Evolutionary conservation across 768 basidiomycete species (phyloP).

Genomic region (Phlebiopsis gigantea): DNA sequence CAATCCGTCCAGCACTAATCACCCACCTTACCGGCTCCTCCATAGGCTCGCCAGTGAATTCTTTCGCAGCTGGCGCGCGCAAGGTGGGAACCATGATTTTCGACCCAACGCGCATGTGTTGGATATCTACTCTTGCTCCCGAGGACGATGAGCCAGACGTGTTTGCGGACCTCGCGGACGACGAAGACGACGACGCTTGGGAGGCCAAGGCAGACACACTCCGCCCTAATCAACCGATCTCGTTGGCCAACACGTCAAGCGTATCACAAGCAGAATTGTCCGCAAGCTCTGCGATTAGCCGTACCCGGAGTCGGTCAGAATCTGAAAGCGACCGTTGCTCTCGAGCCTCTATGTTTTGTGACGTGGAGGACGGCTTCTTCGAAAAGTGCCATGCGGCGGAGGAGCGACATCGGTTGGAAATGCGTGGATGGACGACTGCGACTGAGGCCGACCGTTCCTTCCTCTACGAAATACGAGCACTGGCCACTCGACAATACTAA

Average conservation of each 20-base stretch:
- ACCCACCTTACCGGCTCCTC: constrained; percentile 90
- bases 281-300: constrained; percentile 49
- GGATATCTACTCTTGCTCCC: constrained; percentile 80
- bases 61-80: constrained; percentile 72
- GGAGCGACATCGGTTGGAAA: constrained; percentile 76
- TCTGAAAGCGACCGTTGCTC: constrained; percentile 78
- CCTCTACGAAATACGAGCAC: constrained; percentile 77
- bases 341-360: constrained; percentile 71
- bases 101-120: constrained; percentile 91
- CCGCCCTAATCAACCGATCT: constrained; percentile 45
- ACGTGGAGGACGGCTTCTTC: constrained; percentile 72
- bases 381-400: constrained; percentile 72
- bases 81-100: constrained; percentile 99
- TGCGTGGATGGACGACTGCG: constrained; percentile 65
- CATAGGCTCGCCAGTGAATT: constrained; percentile 70
- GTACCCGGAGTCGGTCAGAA: constrained; percentile 63
- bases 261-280: constrained; percentile 27
- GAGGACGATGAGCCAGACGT: constrained; percentile 95
- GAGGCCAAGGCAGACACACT: constrained; percentile 78
- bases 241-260: background rate
- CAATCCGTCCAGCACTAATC: constrained; percentile 91
- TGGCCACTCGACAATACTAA: constrained; percentile 82
- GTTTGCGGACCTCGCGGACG: constrained; percentile 90
- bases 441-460: constrained; percentile 47
- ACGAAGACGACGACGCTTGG: constrained; percentile 79